A percentile compares a stretch with the other conserved stretches of the same genome.
Evolutionary conservation across 129 eudicot genomes (phyloP).

Genomic region (Chrysanthemum seticuspe): DNA sequence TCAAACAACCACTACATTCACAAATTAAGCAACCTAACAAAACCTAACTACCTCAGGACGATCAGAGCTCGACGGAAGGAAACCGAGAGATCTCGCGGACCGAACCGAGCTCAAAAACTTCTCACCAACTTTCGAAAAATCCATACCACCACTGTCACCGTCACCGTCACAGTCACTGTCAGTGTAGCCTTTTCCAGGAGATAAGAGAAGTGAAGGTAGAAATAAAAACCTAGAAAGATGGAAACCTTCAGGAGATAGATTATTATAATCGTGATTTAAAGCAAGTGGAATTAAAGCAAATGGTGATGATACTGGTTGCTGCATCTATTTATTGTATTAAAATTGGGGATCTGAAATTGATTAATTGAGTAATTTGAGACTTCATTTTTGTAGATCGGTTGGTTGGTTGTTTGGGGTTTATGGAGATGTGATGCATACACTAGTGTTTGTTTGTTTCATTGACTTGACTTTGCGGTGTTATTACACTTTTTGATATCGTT

Average conservation of each 20-base stretch:
- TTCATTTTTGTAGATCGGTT: slow-evolving; percentile 17
- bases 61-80: slow-evolving; percentile 74
- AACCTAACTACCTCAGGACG: slow-evolving; percentile 72
- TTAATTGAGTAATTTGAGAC: slow-evolving; percentile 10
- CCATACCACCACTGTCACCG: slow-evolving; percentile 54
- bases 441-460: too few species aligned
- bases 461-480: too few species aligned
- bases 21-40: not conserved
- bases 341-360: slow-evolving; percentile 34
- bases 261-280: slow-evolving; percentile 41
- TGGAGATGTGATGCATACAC: too few species aligned
- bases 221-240: slow-evolving; percentile 66
- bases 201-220: slow-evolving; percentile 64
- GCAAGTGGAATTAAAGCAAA: slow-evolving; percentile 65
- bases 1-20: not conserved
- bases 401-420: slow-evolving; percentile 1
- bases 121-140: slow-evolving; percentile 95
- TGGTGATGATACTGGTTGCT: slow-evolving; percentile 55
- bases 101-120: slow-evolving; percentile 91
- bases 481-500: too few species aligned
- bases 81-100: slow-evolving; percentile 85
- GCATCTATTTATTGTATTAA: slow-evolving; percentile 60
- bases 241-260: slow-evolving; percentile 53
- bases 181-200: slow-evolving; percentile 18
- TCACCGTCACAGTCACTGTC: slow-evolving; percentile 27